These are phyloP conservation scores for Fragaria iinumae DNA, from an alignment of 306 rosid genomes.

Conservation along the genomic window DNA sequence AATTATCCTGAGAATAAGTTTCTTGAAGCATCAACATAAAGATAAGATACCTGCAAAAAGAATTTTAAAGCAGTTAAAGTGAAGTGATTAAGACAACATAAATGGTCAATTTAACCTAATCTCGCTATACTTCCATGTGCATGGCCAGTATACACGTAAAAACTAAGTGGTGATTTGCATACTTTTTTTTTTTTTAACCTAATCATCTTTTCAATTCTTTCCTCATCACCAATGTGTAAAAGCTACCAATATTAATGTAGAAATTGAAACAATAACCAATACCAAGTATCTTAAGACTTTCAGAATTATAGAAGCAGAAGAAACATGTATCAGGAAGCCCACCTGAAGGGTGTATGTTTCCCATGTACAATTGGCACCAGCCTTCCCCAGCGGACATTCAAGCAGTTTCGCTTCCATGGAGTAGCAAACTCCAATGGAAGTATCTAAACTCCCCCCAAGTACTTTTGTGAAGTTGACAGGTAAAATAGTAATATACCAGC, in stretches of 20 bases:
- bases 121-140: background rate
- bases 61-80: constrained; percentile 7
- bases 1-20: constrained; percentile 35
- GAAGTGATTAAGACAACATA: background rate
- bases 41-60: constrained; percentile 24
- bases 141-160: background rate
- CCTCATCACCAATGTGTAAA: background rate
- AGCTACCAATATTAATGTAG: background rate
- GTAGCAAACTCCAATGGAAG: constrained; percentile 56
- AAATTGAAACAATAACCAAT: background rate
- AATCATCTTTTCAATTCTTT: background rate
- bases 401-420: constrained; percentile 61
- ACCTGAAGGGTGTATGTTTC: constrained; percentile 79
- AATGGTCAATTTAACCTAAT: background rate
- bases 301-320: constrained; percentile 19
- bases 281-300: background rate
- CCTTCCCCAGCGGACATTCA: constrained; percentile 74
- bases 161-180: background rate
- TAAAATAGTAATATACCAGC: constrained; percentile 60
- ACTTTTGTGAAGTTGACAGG: constrained; percentile 49
- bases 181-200: background rate
- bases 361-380: constrained; percentile 79
- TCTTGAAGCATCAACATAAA: constrained; percentile 41
- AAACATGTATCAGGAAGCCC: constrained; percentile 24
- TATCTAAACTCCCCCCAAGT: constrained; percentile 39